Percentiles rank a stretch among this genome's conserved stretches.
Conservation (phyloP, 208 protist species). For the Spongospora subterranea region DNA sequence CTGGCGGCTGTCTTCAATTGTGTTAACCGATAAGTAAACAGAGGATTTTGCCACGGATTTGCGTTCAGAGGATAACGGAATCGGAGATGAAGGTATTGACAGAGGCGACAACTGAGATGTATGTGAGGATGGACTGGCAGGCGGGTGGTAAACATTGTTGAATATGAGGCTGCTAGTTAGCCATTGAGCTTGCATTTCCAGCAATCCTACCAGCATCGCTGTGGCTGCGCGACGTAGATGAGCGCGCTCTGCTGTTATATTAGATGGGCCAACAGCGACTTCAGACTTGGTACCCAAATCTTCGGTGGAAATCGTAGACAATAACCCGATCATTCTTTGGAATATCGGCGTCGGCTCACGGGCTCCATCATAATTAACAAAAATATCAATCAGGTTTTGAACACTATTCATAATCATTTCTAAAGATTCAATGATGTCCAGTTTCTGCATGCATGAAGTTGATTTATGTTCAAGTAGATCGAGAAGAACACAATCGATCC, state of each 20-base stretch:
- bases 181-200: conserved; percentile 41
- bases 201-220: background rate
- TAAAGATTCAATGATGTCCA: background rate
- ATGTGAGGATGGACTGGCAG: background rate
- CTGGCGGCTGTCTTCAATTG: too few relatives aligned
- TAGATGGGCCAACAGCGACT: background rate
- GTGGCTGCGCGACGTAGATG: background rate
- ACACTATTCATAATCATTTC: conserved; percentile 32
- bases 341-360: background rate
- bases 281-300: background rate
- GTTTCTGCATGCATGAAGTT: background rate
- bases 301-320: background rate
- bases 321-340: background rate
- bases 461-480: conserved; percentile 18
- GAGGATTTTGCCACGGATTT: too few relatives aligned
- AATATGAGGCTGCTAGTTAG: background rate
- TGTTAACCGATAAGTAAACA: too few relatives aligned
- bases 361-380: background rate
- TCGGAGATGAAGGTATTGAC: background rate
- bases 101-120: background rate
- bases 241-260: background rate
- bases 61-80: too few relatives aligned
- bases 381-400: background rate
- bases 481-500: conserved; percentile 9
- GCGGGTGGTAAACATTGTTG: background rate